Evolutionary conservation across 305 asterid species (phyloP).

Genomic region (Ilex paraguariensis): DNA sequence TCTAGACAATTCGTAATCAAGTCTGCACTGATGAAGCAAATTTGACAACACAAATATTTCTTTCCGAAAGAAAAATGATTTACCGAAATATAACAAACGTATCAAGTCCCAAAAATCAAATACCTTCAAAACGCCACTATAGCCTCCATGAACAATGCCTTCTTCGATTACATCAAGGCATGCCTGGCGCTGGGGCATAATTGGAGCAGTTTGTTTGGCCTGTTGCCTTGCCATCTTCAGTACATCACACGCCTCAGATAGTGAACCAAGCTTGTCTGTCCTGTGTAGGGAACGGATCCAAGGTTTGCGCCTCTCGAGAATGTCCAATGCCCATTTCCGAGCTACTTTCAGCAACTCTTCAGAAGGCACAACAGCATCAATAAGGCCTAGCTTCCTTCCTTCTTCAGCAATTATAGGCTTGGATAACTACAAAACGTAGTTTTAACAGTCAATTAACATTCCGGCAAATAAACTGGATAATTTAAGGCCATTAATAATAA

Average conservation of each 20-base stretch:
- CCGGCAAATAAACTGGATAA: background rate
- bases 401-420: slow-evolving; percentile 73
- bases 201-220: slow-evolving; percentile 56
- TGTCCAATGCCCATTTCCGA: slow-evolving; percentile 78
- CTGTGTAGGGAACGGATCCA: slow-evolving; percentile 85
- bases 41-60: too few species aligned
- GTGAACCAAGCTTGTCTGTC: slow-evolving; percentile 70
- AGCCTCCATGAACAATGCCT: slow-evolving; percentile 88
- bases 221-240: slow-evolving; percentile 66
- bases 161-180: slow-evolving; percentile 89
- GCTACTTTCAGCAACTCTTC: slow-evolving; percentile 65
- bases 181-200: slow-evolving; percentile 81
- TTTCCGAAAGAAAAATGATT: too few species aligned
- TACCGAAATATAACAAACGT: background rate
- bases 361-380: slow-evolving; percentile 78
- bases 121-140: slow-evolving; percentile 84
- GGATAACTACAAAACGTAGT: slow-evolving; percentile 51
- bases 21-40: too few species aligned
- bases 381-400: slow-evolving; percentile 78
- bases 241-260: slow-evolving; percentile 53
- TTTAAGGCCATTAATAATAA: too few species aligned
- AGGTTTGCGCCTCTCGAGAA: slow-evolving; percentile 63
- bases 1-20: too few species aligned
- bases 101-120: slow-evolving; percentile 15
- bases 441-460: slow-evolving; percentile 5